Evolutionary conservation across 192 early-diverging fungal species (phyloP).

Genomic region (Coemansia sp.): DNA sequence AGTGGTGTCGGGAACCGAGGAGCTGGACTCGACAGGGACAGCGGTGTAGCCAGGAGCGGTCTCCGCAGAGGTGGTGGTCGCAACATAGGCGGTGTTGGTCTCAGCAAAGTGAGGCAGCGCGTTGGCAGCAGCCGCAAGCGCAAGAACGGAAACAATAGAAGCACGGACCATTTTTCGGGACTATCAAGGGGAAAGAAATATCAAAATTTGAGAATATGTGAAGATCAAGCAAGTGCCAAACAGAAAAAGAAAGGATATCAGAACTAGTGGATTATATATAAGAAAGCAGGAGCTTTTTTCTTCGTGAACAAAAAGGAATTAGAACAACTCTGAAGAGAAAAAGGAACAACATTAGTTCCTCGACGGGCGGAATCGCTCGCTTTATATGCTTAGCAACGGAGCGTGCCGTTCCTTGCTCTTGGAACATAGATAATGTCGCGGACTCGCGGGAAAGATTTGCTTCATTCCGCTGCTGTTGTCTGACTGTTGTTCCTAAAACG

Average conservation of each 20-base stretch:
- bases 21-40: slow-evolving; percentile 16
- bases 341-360: neutral
- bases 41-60: slow-evolving; percentile 14
- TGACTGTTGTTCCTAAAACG: neutral
- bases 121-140: slow-evolving; percentile 40
- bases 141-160: slow-evolving; percentile 43
- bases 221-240: slow-evolving; percentile 11
- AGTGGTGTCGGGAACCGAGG: slow-evolving; percentile 12
- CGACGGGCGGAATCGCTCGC: neutral
- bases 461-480: slow-evolving; percentile 6
- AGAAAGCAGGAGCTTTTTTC: slow-evolving; percentile 8
- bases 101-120: slow-evolving; percentile 42
- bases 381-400: neutral
- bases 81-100: slow-evolving; percentile 41
- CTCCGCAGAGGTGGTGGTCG: slow-evolving; percentile 14
- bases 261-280: slow-evolving; percentile 8
- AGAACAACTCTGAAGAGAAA: slow-evolving; percentile 8
- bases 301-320: slow-evolving; percentile 9
- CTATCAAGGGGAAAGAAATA: slow-evolving; percentile 10
- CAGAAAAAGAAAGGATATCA: slow-evolving; percentile 3
- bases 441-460: slow-evolving; percentile 6
- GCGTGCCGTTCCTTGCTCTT: neutral
- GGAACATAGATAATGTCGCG: neutral
- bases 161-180: slow-evolving; percentile 38
- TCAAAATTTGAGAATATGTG: slow-evolving; percentile 12